Conservation (phyloP, 306 rosid genomes). For the Lupinus albus region DNA sequence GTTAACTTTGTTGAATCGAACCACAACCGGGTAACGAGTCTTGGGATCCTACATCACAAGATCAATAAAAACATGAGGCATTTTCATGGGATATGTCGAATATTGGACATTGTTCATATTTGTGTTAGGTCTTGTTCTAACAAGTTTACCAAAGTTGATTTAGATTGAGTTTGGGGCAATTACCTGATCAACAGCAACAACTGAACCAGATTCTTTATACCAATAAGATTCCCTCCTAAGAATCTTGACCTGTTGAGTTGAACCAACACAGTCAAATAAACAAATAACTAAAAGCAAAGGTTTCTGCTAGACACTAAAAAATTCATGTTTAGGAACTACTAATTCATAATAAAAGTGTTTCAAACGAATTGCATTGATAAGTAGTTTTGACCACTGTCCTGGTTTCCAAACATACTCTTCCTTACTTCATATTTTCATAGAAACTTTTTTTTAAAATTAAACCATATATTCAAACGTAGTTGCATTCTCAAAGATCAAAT, state of each 20-base stretch:
- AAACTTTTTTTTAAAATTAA: background rate
- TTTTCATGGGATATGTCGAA: background rate
- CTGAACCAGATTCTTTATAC: constrained; percentile 74
- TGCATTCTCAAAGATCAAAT: no score
- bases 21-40: constrained; percentile 83
- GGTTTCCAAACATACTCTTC: background rate
- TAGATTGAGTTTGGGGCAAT: constrained; percentile 4
- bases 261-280: constrained; percentile 23
- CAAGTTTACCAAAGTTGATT: background rate
- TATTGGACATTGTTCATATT: no score
- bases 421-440: background rate
- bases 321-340: background rate
- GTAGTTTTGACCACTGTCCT: background rate
- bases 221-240: constrained; percentile 88
- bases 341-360: background rate
- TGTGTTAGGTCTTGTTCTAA: no score
- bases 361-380: constrained; percentile 3
- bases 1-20: constrained; percentile 82
- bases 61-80: background rate
- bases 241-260: constrained; percentile 67
- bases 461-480: no score
- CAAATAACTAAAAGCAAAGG: constrained; percentile 13
- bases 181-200: constrained; percentile 90
- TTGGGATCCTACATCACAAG: constrained; percentile 66
- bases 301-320: background rate